Evolutionary conservation across 768 basidiomycete genomes (phyloP), one percentile per base, ranked within the genome.

Genomic region (Leccinellum albellum): DNA sequence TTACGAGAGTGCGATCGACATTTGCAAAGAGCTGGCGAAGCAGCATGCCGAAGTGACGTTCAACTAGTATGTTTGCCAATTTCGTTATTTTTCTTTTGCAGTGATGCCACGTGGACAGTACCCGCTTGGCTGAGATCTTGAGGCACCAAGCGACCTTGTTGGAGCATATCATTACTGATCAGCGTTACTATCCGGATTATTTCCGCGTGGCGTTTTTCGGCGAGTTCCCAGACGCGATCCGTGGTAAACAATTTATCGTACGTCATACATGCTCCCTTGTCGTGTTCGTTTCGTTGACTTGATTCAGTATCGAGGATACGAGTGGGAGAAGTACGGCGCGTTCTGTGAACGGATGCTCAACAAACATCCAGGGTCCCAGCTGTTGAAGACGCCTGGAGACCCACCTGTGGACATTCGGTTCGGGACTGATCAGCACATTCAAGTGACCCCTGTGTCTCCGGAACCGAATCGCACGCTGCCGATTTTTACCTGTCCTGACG

Each of bases 151-250:
- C 94, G n/a, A 83, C 86, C 14, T 75, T 96, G 12, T 76, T 92
- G 54, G 93, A 95, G 61, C 88, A 90, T 63, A 95, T 96, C 59
- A 86, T 91, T 50, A 83, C 80, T 33, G 83, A 90, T 57, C 85
- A 89, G 70, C 83, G 91, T 50, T 91, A 91, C 61, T 94, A 94
- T 67, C 85, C 92, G 20, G 94, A 94, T 65, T 97, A 95, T 72
- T 98, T 94, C 77, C 81, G 92, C 48, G 91, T 98, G 33, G 88
- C 89, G 5, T 98, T 94, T 75, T 97, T 87, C 72, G 95, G 96
- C 24, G 90, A 87, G 63, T 95, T 95, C 76, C 93, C 93, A 0
- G 81, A 76, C 20, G 91, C 91, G 17, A 83, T 96, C 40, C 82
- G 88, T 54, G 85, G 89, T 64, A 96, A 95, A 70, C 90, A 94